phyloP scores from a whole-genome alignment of 2,329 filamentous ascomycete species.

The Curvularia spicifera region DNA sequence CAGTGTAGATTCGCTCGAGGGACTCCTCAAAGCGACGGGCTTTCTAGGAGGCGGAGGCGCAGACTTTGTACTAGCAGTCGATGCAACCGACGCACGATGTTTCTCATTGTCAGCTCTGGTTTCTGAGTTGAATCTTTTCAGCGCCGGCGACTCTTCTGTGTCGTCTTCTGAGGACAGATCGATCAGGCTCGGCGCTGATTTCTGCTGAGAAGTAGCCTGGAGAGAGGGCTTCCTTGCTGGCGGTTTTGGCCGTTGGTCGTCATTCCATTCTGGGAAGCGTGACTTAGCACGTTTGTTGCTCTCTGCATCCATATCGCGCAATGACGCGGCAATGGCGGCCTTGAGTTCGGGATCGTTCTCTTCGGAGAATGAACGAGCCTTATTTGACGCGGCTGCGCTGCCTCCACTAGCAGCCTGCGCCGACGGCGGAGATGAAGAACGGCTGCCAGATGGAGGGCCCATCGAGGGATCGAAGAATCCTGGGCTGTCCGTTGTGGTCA shows the following conservation, averaged over 20 bases:
- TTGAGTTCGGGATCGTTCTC: conserved; percentile 57
- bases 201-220: conserved; percentile 32
- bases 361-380: conserved; percentile 34
- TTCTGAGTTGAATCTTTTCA: conserved; percentile 39
- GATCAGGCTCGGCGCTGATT: conserved; percentile 52
- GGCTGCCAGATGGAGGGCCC: conserved; percentile 44
- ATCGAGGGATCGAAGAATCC: conserved; percentile 78
- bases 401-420: conserved; percentile 21
- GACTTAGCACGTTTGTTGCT: conserved; percentile 44
- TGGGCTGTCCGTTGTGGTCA: conserved; percentile 77
- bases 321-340: conserved; percentile 56
- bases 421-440: conserved; percentile 35
- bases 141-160: conserved; percentile 20
- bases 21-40: conserved; percentile 48
- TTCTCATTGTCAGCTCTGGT: conserved; percentile 23
- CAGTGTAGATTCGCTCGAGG: conserved; percentile 39
- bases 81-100: conserved; percentile 25
- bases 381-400: conserved; percentile 19
- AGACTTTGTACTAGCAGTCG: conserved; percentile 35
- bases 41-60: conserved; percentile 44
- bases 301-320: conserved; percentile 55
- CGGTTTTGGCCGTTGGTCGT: conserved; percentile 48
- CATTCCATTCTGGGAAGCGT: conserved; percentile 43
- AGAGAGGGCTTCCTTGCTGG: conserved; percentile 39
- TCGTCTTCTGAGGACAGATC: conserved; percentile 57